phyloP scores from a whole-genome alignment of 2,329 filamentous ascomycete genomes.

The Fusarium brevicatenulatum region DNA sequence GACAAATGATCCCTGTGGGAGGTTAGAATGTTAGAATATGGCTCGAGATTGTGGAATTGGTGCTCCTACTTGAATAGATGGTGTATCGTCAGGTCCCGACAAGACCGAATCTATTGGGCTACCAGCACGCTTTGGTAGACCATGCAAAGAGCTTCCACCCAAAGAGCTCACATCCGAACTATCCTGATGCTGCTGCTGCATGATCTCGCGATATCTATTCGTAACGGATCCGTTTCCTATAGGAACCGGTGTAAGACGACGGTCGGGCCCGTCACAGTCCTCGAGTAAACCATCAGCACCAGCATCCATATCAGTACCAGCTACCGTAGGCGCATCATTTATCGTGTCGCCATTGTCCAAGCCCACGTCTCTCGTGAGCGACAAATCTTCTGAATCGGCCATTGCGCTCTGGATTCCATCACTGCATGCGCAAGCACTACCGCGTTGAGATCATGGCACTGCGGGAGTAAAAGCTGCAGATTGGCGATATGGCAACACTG shows the following conservation, averaged over 20 bases:
- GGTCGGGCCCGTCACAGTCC: conserved; percentile 29
- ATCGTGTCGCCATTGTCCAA: conserved; percentile 56
- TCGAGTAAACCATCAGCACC: conserved; percentile 17
- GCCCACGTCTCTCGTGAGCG: conserved; percentile 52
- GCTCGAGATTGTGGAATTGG: not conserved
- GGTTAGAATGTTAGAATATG: conserved; percentile 49
- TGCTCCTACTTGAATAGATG: conserved; percentile 78
- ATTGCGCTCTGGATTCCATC: conserved; percentile 58
- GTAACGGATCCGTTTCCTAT: conserved; percentile 45
- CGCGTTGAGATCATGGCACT: conserved; percentile 43
- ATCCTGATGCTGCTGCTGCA: conserved; percentile 56
- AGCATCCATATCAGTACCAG: conserved; percentile 26
- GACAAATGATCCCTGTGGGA: conserved; percentile 65
- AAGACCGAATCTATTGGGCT: conserved; percentile 76
- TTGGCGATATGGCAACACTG: conserved; percentile 34
- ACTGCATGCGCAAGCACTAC: conserved; percentile 46
- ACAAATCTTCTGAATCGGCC: conserved; percentile 60
- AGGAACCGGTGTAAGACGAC: conserved; percentile 29
- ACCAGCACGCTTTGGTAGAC: conserved; percentile 63
- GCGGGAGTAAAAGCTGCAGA: conserved; percentile 31
- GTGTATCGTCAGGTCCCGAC: conserved; percentile 85
- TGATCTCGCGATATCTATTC: conserved; percentile 58
- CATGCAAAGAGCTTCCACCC: conserved; percentile 59
- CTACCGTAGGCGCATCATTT: conserved; percentile 38
- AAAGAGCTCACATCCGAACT: conserved; percentile 64